These are phyloP conservation scores for Colletotrichum sp. DNA, from an alignment of 2,329 filamentous ascomycete species.

Conservation along the genomic window DNA sequence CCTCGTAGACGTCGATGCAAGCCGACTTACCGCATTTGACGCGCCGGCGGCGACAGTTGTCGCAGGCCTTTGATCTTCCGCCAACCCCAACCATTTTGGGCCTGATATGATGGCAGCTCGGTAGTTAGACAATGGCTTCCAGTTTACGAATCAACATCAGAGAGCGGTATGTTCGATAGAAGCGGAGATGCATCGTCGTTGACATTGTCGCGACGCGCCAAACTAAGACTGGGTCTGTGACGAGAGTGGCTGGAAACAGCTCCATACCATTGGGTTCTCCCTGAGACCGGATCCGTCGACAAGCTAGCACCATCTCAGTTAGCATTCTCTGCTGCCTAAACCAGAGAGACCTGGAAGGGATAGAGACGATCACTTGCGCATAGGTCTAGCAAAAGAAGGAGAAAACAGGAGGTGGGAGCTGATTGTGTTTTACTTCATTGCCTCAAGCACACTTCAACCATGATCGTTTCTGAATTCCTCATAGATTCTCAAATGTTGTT, in stretches of 20 bases:
- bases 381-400: background rate
- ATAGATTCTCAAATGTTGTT: background rate
- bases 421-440: background rate
- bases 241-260: background rate
- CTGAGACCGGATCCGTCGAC: background rate
- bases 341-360: background rate
- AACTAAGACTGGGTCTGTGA: background rate
- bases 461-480: background rate
- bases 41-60: background rate
- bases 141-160: background rate
- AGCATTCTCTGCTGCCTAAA: background rate
- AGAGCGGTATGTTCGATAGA: background rate
- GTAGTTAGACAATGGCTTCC: background rate
- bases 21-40: background rate
- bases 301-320: background rate
- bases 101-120: background rate
- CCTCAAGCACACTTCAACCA: background rate
- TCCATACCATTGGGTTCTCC: background rate
- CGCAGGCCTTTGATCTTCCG: background rate
- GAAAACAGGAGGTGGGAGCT: background rate
- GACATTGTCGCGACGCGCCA: background rate
- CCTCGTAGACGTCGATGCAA: too few species aligned
- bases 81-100: background rate
- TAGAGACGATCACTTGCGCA: background rate
- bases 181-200: background rate